phyloP scores from a whole-genome alignment of 2,329 filamentous ascomycete species.

The Colletotrichum salicis region DNA sequence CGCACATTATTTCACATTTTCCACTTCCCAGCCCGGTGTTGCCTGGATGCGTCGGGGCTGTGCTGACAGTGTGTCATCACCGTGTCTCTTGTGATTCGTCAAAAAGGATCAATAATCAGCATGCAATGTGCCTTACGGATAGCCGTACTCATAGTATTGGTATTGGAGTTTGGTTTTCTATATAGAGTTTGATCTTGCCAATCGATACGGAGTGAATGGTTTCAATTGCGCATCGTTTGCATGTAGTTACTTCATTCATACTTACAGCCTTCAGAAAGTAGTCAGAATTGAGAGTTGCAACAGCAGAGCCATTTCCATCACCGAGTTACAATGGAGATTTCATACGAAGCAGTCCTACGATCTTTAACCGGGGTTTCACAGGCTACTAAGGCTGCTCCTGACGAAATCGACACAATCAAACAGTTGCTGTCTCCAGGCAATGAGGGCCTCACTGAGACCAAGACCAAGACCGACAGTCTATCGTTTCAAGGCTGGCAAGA shows the following conservation, averaged over 20 bases:
- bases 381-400: not conserved
- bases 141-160: not conserved
- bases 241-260: no score
- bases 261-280: not conserved
- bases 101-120: not conserved
- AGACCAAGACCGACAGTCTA: not conserved
- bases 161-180: not conserved
- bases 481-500: not conserved
- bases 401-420: not conserved
- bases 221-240: not conserved
- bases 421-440: not conserved
- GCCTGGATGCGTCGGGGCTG: constrained; percentile 19
- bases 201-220: not conserved
- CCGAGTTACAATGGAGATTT: not conserved
- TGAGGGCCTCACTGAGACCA: not conserved
- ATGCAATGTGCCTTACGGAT: not conserved
- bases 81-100: not conserved
- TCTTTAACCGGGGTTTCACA: not conserved
- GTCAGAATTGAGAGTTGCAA: not conserved
- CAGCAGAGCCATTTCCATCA: not conserved
- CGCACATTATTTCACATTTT: not conserved
- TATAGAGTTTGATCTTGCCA: not conserved
- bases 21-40: not conserved
- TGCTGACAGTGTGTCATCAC: not conserved
- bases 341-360: not conserved